phyloP scores from a whole-genome alignment of 495 filamentous ascomycete species.

The Rusavskia elegans region DNA sequence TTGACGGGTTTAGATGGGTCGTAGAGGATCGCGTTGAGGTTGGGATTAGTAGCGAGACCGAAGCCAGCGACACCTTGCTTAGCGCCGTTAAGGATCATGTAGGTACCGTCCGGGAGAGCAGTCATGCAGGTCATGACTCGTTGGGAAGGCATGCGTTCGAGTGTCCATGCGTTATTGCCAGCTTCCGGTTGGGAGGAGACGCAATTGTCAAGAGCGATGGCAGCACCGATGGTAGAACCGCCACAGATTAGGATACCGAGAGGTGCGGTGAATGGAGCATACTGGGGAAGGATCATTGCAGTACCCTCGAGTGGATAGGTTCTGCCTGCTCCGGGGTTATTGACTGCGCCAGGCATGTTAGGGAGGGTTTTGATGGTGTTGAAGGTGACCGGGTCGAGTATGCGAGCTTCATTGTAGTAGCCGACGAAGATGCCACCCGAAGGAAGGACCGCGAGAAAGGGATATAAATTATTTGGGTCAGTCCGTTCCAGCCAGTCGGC shows the following conservation, averaged over 20 bases:
- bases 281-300: conserved; percentile 40
- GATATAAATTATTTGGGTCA: conserved; percentile 49
- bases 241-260: conserved; percentile 43
- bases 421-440: conserved; percentile 43
- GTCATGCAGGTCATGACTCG: conserved; percentile 50
- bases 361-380: conserved; percentile 36
- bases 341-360: conserved; percentile 43
- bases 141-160: conserved; percentile 51
- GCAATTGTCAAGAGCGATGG: conserved; percentile 47
- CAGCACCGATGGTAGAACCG: conserved; percentile 32
- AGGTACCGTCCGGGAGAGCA: conserved; percentile 50
- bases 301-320: conserved; percentile 49
- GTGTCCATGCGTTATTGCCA: conserved; percentile 34
- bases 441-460: conserved; percentile 40
- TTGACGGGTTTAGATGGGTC: conserved; percentile 39
- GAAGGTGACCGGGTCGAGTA: conserved; percentile 41
- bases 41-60: conserved; percentile 37
- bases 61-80: conserved; percentile 49
- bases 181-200: conserved; percentile 43
- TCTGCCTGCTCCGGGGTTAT: conserved; percentile 38
- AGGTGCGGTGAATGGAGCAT: conserved; percentile 37
- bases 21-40: conserved; percentile 48
- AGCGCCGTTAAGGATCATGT: conserved; percentile 44
- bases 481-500: background rate
- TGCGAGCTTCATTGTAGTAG: conserved; percentile 51